Percentiles rank a stretch among this genome's conserved stretches.
phyloP scores from a whole-genome alignment of 306 rosid genomes.

The Trifolium dubium region DNA sequence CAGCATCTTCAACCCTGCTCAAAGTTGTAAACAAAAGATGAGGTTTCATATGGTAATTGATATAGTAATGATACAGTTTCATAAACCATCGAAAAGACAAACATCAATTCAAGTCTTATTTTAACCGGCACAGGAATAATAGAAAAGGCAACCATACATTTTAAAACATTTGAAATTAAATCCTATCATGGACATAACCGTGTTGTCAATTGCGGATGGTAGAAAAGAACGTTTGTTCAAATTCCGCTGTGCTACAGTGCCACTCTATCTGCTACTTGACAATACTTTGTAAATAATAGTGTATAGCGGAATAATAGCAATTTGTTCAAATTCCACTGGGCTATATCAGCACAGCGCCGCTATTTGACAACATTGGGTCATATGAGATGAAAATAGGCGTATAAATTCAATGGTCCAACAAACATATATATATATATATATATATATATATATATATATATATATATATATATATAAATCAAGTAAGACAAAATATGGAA shows the following conservation, averaged over 20 bases:
- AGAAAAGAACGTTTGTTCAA: neutral
- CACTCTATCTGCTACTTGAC: neutral
- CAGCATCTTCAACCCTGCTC: constrained; percentile 99
- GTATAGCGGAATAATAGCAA: neutral
- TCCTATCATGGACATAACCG: neutral
- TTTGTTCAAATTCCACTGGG: neutral
- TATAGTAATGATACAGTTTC: neutral
- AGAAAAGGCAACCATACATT: constrained; percentile 7
- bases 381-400: neutral
- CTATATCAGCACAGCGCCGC: neutral
- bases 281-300: neutral
- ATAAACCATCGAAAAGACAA: neutral
- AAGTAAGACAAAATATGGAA: constrained; percentile 2
- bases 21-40: constrained; percentile 43
- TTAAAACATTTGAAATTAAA: neutral
- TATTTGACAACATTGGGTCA: neutral
- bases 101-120: neutral
- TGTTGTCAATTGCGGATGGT: neutral
- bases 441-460: too few relatives aligned
- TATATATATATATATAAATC: too few relatives aligned
- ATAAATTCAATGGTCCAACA: neutral
- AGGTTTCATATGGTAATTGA: neutral
- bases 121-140: neutral
- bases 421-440: neutral
- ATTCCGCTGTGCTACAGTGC: neutral